Conservation (phyloP, 345 rosid genomes). For the Viola odorata region DNA sequence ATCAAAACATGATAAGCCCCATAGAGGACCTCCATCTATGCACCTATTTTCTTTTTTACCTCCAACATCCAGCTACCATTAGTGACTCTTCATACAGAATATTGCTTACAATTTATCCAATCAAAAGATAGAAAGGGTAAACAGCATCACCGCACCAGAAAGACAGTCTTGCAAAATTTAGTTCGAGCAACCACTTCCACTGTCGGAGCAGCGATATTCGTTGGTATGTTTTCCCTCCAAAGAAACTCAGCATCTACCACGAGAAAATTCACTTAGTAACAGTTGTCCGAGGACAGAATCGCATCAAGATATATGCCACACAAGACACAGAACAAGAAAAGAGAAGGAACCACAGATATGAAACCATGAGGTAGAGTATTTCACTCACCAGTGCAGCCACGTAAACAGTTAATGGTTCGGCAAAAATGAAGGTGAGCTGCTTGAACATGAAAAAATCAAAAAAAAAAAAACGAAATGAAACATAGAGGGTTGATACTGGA, state of each 20-base stretch:
- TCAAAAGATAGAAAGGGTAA: background rate
- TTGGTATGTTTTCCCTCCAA: conserved; percentile 1
- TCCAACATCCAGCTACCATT: background rate
- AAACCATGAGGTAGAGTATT: background rate
- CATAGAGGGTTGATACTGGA: too few relatives aligned
- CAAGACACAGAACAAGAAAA: background rate
- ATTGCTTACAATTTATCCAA: conserved; percentile 5
- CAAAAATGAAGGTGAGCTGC: too few relatives aligned
- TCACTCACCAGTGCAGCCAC: too few relatives aligned
- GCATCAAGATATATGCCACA: background rate
- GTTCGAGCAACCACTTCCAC: background rate
- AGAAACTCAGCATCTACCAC: conserved; percentile 1
- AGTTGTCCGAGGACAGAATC: too few relatives aligned
- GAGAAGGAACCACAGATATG: background rate
- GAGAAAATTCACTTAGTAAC: background rate
- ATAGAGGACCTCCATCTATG: background rate
- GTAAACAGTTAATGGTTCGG: too few relatives aligned
- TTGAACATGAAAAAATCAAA: too few relatives aligned
- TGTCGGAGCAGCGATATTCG: background rate
- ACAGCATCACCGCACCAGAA: background rate
- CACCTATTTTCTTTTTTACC: background rate
- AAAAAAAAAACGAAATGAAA: too few relatives aligned
- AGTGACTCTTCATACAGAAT: background rate
- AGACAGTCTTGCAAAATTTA: background rate
- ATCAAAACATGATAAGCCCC: background rate